Percentiles rank a stretch among this genome's conserved stretches.
phyloP scores from a whole-genome alignment of 192 early-diverging fungal genomes.

The Podila minutissima region DNA sequence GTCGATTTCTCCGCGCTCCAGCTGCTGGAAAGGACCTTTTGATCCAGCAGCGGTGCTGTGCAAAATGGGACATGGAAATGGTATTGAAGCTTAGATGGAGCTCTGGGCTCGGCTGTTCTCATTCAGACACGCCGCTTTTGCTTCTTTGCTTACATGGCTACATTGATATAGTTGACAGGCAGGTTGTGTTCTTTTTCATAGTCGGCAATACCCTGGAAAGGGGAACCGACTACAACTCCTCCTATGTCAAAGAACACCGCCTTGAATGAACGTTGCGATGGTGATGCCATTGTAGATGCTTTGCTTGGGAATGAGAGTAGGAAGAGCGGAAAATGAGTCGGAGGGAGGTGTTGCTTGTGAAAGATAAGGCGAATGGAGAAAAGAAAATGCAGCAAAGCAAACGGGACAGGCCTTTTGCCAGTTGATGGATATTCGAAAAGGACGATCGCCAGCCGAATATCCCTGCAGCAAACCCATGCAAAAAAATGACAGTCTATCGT shows the following conservation, averaged over 20 bases:
- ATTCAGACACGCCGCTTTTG: not conserved
- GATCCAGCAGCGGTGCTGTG: conserved; percentile 22
- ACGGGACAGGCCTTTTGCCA: no score
- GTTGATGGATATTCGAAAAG: no score
- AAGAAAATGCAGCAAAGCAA: no score
- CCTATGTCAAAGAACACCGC: conserved; percentile 91
- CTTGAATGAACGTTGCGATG: conserved; percentile 46
- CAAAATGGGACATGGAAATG: no score
- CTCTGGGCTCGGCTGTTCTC: not conserved
- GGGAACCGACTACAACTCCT: conserved; percentile 83
- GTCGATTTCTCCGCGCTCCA: conserved; percentile 71
- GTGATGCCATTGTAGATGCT: not conserved
- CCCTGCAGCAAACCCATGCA: no score
- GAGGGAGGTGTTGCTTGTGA: no score
- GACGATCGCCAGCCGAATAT: no score
- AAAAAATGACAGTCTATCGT: no score
- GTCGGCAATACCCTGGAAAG: conserved; percentile 77
- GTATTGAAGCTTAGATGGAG: no score
- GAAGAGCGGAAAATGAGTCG: no score
- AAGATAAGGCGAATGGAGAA: no score
- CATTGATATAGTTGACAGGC: conserved; percentile 86
- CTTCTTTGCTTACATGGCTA: conserved; percentile 66
- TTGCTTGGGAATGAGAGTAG: no score
- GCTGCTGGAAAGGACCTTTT: conserved; percentile 42
- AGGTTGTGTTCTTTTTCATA: conserved; percentile 74